Percentiles rank a stretch among this genome's conserved stretches.
Evolutionary conservation across 2,329 filamentous ascomycete genomes (phyloP).

Genomic region (Sporothrix variecibatus): DNA sequence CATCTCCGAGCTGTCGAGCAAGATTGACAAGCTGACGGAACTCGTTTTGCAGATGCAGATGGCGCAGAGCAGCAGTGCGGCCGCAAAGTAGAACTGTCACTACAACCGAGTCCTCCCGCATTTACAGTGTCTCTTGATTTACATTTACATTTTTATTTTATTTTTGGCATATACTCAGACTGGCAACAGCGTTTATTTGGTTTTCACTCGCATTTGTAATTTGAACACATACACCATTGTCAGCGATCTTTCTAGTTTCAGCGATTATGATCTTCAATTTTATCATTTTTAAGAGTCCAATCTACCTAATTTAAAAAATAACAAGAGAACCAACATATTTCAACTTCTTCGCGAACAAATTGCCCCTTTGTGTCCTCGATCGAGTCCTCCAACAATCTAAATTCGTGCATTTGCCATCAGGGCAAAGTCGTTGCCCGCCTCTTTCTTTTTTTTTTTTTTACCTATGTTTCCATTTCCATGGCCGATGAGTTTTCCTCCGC

Average conservation of each 20-base stretch:
- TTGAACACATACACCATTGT: neutral
- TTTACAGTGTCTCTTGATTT: neutral
- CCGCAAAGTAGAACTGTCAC: neutral
- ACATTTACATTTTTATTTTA: neutral
- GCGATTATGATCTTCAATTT: too few species aligned
- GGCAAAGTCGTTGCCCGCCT: too few species aligned
- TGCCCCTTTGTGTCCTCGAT: too few species aligned
- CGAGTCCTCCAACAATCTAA: too few species aligned
- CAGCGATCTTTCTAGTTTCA: neutral
- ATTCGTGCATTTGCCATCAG: too few species aligned
- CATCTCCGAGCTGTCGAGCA: conserved; percentile 55
- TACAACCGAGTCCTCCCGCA: neutral
- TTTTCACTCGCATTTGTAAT: neutral
- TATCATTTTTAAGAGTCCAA: too few species aligned
- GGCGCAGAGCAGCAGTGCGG: neutral
- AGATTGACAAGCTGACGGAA: conserved; percentile 61
- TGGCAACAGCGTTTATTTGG: neutral
- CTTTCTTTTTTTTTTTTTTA: too few species aligned
- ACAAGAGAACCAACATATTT: too few species aligned
- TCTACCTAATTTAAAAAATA: too few species aligned
- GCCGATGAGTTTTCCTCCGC: too few species aligned
- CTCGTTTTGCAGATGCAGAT: conserved; percentile 50
- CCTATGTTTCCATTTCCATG: too few species aligned
- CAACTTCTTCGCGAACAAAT: too few species aligned
- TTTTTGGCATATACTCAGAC: conserved; percentile 2